These are phyloP conservation scores for Sporormia fimetaria DNA, from an alignment of 495 filamentous ascomycete genomes.

Conservation along the genomic window DNA sequence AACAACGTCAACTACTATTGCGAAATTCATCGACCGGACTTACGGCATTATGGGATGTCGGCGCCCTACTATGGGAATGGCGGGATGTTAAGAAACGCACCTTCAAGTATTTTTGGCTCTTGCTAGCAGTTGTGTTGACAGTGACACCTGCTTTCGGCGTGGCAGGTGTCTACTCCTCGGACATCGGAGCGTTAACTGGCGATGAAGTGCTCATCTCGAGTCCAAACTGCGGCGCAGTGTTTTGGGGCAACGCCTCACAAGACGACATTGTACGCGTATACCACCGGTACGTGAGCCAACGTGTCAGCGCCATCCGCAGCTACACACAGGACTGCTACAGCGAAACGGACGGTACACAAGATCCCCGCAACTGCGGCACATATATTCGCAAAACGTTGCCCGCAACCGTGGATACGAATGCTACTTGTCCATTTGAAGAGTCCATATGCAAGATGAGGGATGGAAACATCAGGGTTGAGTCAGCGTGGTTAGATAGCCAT, in stretches of 20 bases:
- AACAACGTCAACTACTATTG: constrained; percentile 6
- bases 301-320: neutral
- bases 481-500: constrained; percentile 10
- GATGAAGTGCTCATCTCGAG: neutral
- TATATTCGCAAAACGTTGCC: neutral
- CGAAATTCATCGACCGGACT: neutral
- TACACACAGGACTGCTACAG: constrained; percentile 2
- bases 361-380: neutral
- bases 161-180: constrained; percentile 1
- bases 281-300: neutral
- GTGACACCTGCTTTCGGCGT: neutral
- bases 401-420: neutral
- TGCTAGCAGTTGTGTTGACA: neutral
- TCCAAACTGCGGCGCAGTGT: neutral
- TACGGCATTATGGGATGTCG: neutral
- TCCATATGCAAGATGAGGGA: constrained; percentile 1
- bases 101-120: neutral
- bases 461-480: constrained; percentile 5
- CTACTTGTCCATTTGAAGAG: constrained; percentile 6
- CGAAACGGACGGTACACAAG: neutral
- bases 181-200: neutral
- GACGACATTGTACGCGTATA: too few relatives aligned
- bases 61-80: neutral
- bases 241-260: neutral
- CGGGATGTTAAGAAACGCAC: neutral